Base-by-base conservation (phyloP, 148 eudicot species). In the Camellia lanceoleosa region DNA sequence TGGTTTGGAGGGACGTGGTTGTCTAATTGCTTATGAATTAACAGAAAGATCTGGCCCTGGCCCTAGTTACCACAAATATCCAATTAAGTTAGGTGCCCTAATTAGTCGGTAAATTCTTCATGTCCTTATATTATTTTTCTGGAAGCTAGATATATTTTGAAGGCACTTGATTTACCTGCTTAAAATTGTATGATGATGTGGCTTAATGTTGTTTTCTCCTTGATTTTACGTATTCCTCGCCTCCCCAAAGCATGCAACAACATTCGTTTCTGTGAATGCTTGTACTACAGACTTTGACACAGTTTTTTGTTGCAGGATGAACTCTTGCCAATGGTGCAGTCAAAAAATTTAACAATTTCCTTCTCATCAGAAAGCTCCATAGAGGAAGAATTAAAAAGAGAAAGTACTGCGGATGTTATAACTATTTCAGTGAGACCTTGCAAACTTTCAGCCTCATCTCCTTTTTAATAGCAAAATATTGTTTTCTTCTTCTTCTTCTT, bases 331-430 rank as follows among this genome's bases (percentile, higher is more conserved):
- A 89, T 97, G 99, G 98, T 92, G 86, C 93, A 87, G 80, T 86
- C 94, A 15, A 92, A 84, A 84, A 92, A 91, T 69, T 84, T 97
- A 72, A 90, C 98, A 30, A 89, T 97, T 63, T 81, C 98, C 18
- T 97, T 94, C 85, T 97, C 99, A 68, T 91, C 99, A 41, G 99
- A 97, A 87, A 97, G 99, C 84, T 97, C 99, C 70, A 81, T 97
- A 80, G 98, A 94, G 88, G 99, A 97, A 71, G 99, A 97, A 82
- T 74, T 97, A 76, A 97, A 97, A 91, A 90, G 99, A 85, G 99
- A 97, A 86, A 97, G 99, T 84, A 94, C 98, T 80, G 97, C 99
- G 38, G 99, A 97, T 88, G 92, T 86, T 84, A 89, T 97, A 70
- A 97, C 99, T 78, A 97, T 97, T 61, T 77, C 89, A 91, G 99